phyloP scores from a whole-genome alignment of 2,329 filamentous ascomycete species.

The Trichoderma guizhouense region DNA sequence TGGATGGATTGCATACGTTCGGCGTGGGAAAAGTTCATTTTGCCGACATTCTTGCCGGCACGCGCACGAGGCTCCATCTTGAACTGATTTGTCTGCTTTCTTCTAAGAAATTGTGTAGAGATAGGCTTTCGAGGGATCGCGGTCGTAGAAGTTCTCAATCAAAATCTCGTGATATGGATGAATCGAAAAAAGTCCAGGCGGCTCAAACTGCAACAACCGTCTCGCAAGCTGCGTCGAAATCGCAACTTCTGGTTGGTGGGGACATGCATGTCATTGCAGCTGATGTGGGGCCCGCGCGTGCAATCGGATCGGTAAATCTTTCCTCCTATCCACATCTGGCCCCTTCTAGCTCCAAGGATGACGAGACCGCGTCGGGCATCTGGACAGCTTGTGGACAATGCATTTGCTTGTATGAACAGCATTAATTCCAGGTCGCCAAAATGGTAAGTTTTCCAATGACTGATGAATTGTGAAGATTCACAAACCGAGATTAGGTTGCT shows the following conservation, averaged over 20 bases:
- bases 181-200: background rate
- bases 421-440: conserved; percentile 13
- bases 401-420: background rate
- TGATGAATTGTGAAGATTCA: background rate
- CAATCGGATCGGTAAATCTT: conserved; percentile 35
- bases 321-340: conserved; percentile 31
- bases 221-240: background rate
- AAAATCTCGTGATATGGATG: background rate
- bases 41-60: conserved; percentile 75
- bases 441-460: conserved; percentile 27
- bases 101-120: background rate
- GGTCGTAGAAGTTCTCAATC: background rate
- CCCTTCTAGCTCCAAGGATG: conserved; percentile 1
- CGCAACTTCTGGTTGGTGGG: conserved; percentile 14
- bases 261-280: conserved; percentile 6
- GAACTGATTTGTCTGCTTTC: conserved; percentile 1
- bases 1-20: conserved; percentile 54
- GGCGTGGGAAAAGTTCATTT: conserved; percentile 72
- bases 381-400: background rate
- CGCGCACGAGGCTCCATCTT: conserved; percentile 74
- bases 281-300: background rate
- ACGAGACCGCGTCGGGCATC: conserved; percentile 17
- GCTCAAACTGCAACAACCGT: background rate
- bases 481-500: background rate
- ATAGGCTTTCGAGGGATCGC: too few relatives aligned